Base-by-base conservation (phyloP, 2,329 filamentous ascomycete species). In the Scopulariopsis brevicaulis region DNA sequence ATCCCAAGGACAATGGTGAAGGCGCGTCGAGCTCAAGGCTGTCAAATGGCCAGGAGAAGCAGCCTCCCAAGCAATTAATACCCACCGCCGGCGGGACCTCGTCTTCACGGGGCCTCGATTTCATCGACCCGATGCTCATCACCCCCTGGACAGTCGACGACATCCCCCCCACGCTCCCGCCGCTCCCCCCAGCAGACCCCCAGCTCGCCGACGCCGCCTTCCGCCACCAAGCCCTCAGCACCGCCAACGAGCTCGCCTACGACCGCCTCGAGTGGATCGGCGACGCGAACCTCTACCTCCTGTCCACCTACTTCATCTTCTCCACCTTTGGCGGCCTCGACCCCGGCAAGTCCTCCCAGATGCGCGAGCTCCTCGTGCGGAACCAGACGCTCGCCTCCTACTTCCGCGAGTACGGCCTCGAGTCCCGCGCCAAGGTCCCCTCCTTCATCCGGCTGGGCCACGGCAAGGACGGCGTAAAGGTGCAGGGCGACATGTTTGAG, bases 231-330 rank as follows among this genome's bases (percentile, higher is more conserved):
- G 83, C 82, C 1, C 66, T 74, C 57, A 64, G 66, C 28, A 71
- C 70, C 55, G 65, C 66, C 34, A 46, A 25, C 10, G 71, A 74
- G 52, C 68, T 74, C 56, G 80, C 76, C 65, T 96, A 96, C 70
- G 92, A 96, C 66, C 82, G 83, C 20, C 81, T 96, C 7, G 93
- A 97, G 70, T 91, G 93, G 73, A 77, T 96, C 8, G 93, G 93
- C 7, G 93, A 97, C 68, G 87, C 89, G 22, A 93, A 93, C 64
- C 76, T 96, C 56, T 88, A 95, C 66, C 73, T 91, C 56, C 83
- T 91, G 53, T 83, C 91, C 6, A 85, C 88, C 0, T 80, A 83
- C 20, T 77, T 95, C 56, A 87, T 97, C 60, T 89, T 84, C 70
- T 75, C 84, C 59, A 88, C 83, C 10, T 94, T 92, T 65, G 77